Evolutionary conservation across 1,284 basidiomycete genomes (phyloP).

Genomic region (Apiotrichum gamsii): DNA sequence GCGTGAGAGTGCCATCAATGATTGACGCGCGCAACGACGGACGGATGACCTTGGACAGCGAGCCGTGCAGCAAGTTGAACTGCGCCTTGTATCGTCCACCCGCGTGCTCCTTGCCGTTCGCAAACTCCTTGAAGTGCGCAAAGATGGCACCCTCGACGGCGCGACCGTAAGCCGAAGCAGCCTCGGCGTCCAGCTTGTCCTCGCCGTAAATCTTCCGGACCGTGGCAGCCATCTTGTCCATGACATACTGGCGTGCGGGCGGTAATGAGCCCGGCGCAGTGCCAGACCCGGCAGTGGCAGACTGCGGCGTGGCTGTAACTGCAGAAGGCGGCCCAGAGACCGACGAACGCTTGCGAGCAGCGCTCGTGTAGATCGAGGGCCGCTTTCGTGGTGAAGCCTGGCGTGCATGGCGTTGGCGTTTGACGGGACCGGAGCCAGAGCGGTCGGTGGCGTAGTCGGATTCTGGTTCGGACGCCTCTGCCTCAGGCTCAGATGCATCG

Average conservation of each 20-base stretch:
- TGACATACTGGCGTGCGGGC: constrained; percentile 32
- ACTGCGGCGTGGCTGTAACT: not conserved
- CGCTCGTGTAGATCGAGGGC: too few relatives aligned
- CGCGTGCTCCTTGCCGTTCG: constrained; percentile 33
- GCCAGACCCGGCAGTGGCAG: not conserved
- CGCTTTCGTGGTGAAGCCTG: too few relatives aligned
- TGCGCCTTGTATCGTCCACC: constrained; percentile 41
- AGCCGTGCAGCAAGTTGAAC: constrained; percentile 34
- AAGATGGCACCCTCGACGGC: constrained; percentile 34
- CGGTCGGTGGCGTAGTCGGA: not conserved
- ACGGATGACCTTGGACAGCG: constrained; percentile 26
- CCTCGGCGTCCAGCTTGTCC: constrained; percentile 15
- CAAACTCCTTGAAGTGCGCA: constrained; percentile 29
- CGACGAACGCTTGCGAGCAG: constrained; percentile 6
- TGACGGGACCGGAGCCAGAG: too few relatives aligned
- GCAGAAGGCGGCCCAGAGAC: not conserved
- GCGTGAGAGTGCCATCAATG: constrained; percentile 12
- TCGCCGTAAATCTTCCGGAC: constrained; percentile 26
- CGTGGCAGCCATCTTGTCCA: constrained; percentile 26
- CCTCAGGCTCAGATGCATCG: constrained; percentile 7
- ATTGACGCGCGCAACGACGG: constrained; percentile 24
- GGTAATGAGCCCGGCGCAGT: constrained; percentile 14
- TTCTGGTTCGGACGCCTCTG: constrained; percentile 3
- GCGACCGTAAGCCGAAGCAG: constrained; percentile 18
- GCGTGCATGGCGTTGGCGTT: too few relatives aligned